These are phyloP conservation scores for Pseudomonodictys pantanalensis DNA, from an alignment of 495 filamentous ascomycete genomes.

Conservation along the genomic window DNA sequence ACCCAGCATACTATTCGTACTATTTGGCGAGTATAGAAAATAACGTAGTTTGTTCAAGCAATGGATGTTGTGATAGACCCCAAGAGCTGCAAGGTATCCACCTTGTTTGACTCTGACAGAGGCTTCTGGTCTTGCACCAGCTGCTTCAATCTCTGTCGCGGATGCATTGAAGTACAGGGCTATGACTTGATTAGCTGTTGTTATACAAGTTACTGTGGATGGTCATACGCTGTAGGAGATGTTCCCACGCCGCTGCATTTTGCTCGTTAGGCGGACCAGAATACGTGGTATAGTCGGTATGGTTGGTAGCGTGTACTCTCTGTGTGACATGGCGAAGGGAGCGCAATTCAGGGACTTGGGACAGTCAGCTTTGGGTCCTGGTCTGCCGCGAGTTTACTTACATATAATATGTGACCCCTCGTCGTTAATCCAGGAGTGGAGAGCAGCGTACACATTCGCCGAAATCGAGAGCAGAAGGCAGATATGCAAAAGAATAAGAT, in stretches of 20 bases:
- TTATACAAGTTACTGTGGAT: not conserved
- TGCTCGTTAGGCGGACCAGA: not conserved
- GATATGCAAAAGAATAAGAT: too few relatives aligned
- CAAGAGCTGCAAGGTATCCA: conserved; percentile 4
- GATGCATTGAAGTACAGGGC: conserved; percentile 16
- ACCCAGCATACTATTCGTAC: too few relatives aligned
- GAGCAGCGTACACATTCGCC: too few relatives aligned
- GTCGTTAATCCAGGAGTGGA: too few relatives aligned
- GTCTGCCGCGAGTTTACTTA: too few relatives aligned
- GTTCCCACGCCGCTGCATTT: conserved; percentile 6
- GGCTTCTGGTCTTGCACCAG: not conserved
- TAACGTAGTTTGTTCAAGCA: conserved; percentile 14
- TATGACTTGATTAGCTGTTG: too few relatives aligned
- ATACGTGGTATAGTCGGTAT: not conserved
- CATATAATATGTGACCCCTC: too few relatives aligned
- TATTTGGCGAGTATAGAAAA: conserved; percentile 9
- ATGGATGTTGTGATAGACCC: conserved; percentile 10
- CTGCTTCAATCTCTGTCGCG: not conserved
- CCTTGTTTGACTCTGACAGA: conserved; percentile 4
- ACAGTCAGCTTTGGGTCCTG: too few relatives aligned
- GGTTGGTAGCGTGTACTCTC: conserved; percentile 5
- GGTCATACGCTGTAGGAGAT: conserved; percentile 4
- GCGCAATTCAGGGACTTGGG: conserved; percentile 11
- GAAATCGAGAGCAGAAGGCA: too few relatives aligned
- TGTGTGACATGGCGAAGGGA: not conserved